Percentiles rank a stretch among this genome's conserved stretches.
Evolutionary conservation across 139 green algal species (phyloP).

Genomic region (Chlorella sp.): DNA sequence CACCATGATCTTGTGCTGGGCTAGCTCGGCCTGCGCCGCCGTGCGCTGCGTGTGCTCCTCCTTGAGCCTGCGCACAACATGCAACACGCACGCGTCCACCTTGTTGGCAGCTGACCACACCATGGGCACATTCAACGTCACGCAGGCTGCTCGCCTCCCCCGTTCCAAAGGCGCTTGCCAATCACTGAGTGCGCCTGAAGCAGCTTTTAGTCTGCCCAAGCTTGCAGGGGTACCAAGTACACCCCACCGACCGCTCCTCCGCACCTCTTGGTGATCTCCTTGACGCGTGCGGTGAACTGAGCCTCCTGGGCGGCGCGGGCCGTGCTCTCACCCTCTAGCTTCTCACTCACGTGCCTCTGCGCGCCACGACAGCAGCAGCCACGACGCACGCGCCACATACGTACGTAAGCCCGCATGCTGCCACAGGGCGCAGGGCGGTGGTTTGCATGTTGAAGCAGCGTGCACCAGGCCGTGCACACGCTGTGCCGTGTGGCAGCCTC

Average conservation of each 20-base stretch:
- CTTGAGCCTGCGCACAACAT: neutral
- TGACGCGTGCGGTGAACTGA: neutral
- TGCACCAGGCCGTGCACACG: no score
- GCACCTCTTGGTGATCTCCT: conserved; percentile 17
- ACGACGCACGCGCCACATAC: no score
- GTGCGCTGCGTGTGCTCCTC: conserved; percentile 8
- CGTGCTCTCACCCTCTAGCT: neutral
- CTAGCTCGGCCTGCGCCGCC: neutral
- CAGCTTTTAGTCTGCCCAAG: no score
- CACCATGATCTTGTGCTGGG: conserved; percentile 1
- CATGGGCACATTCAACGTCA: neutral
- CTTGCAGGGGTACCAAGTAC: neutral
- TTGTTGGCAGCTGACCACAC: neutral
- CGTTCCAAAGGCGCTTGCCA: no score
- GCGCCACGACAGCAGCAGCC: no score
- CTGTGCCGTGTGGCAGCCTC: no score
- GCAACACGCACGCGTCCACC: no score
- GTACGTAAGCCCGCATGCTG: no score
- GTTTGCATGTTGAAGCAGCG: no score
- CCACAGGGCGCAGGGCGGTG: no score
- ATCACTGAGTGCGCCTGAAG: no score
- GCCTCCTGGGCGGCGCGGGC: neutral
- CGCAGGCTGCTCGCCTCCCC: no score
- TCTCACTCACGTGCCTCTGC: neutral
- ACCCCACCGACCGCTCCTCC: neutral